These are phyloP conservation scores for Aphanomyces cochlioides DNA, from an alignment of 352 stramenopile species.

Conservation along the genomic window DNA sequence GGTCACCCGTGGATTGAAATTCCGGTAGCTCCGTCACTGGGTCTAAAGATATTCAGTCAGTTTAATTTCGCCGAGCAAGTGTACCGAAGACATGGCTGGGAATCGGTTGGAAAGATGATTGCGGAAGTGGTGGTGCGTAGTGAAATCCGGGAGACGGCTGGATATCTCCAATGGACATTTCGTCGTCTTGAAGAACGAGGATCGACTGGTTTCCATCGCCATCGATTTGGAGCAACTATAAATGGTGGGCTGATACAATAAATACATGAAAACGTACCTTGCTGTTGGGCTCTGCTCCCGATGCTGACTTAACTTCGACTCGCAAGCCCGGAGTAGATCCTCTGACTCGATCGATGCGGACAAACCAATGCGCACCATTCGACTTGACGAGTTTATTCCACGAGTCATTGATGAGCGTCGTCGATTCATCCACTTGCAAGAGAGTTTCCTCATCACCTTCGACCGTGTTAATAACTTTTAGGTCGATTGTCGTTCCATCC, in stretches of 20 bases:
- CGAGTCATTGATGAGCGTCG: slow-evolving; percentile 24
- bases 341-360: not conserved
- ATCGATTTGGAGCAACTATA: slow-evolving; percentile 15
- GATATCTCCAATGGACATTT: not conserved
- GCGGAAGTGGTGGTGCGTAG: no score
- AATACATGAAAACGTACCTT: not conserved
- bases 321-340: not conserved
- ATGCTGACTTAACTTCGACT: slow-evolving; percentile 2
- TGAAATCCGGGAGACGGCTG: not conserved
- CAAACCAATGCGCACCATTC: not conserved
- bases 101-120: no score
- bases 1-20: slow-evolving; percentile 3
- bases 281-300: slow-evolving; percentile 5
- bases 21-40: not conserved
- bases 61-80: not conserved
- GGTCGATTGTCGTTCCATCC: slow-evolving; percentile 3
- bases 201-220: not conserved
- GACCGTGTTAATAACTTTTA: not conserved
- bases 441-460: not conserved
- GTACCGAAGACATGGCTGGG: not conserved
- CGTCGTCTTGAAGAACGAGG: slow-evolving; percentile 6
- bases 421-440: slow-evolving; percentile 4
- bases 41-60: not conserved
- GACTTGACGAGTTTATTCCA: slow-evolving; percentile 20
- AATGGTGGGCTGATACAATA: not conserved